A percentile compares a stretch with the other conserved stretches of the same genome.
These are phyloP conservation scores for Saprolegnia diclina DNA, from an alignment of 352 stramenopile genomes.

Conservation along the genomic window DNA sequence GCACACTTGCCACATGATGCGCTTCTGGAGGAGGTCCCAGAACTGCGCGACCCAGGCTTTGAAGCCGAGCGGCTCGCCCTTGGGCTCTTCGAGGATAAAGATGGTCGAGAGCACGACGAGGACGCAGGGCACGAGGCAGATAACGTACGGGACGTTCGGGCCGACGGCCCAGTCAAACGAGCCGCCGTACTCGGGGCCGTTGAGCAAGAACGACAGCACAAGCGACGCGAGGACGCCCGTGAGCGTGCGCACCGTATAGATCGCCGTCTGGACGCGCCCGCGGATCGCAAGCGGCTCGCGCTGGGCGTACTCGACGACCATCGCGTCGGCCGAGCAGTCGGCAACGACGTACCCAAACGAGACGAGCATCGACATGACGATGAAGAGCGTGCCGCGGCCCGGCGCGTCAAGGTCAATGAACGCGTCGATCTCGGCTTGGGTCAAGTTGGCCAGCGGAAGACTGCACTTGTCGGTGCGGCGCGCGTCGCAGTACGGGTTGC, in stretches of 20 bases:
- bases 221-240: conserved; percentile 44
- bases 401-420: conserved; percentile 33
- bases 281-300: conserved; percentile 32
- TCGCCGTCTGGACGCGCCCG: conserved; percentile 45
- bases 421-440: conserved; percentile 3
- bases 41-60: conserved; percentile 37
- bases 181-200: conserved; percentile 48
- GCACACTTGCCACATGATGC: conserved; percentile 52
- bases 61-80: conserved; percentile 24
- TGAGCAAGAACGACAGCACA: conserved; percentile 42
- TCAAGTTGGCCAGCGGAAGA: neutral
- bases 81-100: conserved; percentile 35
- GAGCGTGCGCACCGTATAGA: conserved; percentile 47
- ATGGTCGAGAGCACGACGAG: conserved; percentile 37
- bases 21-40: conserved; percentile 52
- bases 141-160: conserved; percentile 40
- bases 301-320: conserved; percentile 24
- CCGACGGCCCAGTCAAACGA: conserved; percentile 46
- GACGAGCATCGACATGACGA: conserved; percentile 64
- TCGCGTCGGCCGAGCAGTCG: conserved; percentile 53
- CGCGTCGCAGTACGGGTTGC: conserved; percentile 16
- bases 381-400: conserved; percentile 31
- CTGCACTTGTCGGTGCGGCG: neutral
- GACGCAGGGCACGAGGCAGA: conserved; percentile 40
- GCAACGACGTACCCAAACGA: conserved; percentile 55